Base-by-base conservation (phyloP, 805 yeast genomes). In the Jamesozyma piceae region DNA sequence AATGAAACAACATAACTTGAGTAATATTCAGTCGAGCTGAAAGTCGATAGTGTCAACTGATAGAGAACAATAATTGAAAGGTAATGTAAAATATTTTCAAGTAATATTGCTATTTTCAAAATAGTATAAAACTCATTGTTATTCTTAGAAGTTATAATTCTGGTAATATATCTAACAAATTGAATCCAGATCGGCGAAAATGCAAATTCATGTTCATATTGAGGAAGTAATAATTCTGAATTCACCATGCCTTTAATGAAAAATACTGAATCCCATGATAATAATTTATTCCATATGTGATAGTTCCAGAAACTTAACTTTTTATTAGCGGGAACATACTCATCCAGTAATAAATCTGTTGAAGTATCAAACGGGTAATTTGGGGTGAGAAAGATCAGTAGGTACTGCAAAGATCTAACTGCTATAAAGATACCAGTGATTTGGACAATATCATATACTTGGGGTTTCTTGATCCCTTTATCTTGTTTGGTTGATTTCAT, bases 141-240 rank as follows among this genome's bases (percentile, higher is more conserved):
- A 18, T 8, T 26, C 9, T 19, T 4, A 45, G 66, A 65, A 10
- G 36, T 9, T 1, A 24, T 18, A 29, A 56, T 48, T 6, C 41
- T 40, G 14, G 29, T 15, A 10, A 42, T 5, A 18, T 9, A 43
- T 22, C 50, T 57, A 3, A 82, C 61, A 3, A 79, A 37, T 20
- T 74, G 55, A 67, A 81, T 72, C 95, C 95, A 90, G 2, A 77
- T 55, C 10, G 83, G 83, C 22, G 94, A 78, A 58, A 86, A 90
- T 4, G 94, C 97, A 71, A 77, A 83, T 62, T 88, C 95, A 59
- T 90, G 95, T 62, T 90, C 97, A 61, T 70, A 89, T n/a, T 64
- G 58, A 2, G 69, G 63, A 1, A 69, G 63, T 0, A 72, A 77
- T 14, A 72, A 60, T 9, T 62, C 56, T 28, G 42, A 6, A 19